Conservation (phyloP, 2,329 filamentous ascomycete genomes). For the Cytospora piceae region DNA sequence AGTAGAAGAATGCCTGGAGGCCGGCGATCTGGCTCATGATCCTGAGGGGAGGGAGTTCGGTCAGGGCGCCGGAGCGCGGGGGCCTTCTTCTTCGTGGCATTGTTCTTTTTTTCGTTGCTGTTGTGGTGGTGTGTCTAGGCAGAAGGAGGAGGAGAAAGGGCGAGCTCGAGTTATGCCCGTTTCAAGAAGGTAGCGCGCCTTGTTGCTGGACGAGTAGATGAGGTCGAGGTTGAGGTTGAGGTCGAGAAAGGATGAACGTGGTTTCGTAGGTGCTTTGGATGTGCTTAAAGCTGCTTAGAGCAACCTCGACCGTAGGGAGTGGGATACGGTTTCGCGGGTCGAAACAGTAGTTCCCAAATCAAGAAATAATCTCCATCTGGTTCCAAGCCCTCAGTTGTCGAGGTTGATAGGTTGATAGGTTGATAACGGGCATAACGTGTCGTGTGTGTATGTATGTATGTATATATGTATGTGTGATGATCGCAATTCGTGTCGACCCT, state of each 20-base stretch:
- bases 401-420: neutral
- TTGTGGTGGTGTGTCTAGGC: neutral
- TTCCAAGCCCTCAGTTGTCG: neutral
- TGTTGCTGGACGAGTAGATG: neutral
- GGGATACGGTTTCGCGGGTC: neutral
- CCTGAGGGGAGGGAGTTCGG: constrained; percentile 63
- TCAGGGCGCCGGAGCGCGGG: constrained; percentile 62
- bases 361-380: neutral
- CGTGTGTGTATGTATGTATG: constrained; percentile 5
- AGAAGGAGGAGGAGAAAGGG: neutral
- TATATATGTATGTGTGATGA: neutral
- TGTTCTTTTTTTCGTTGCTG: neutral
- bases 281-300: neutral
- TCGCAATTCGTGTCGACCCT: neutral
- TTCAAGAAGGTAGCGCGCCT: neutral
- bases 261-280: neutral
- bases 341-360: neutral
- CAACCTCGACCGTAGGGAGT: neutral
- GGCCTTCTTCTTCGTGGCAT: constrained; percentile 62
- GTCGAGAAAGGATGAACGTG: neutral
- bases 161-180: neutral
- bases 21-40: constrained; percentile 63
- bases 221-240: neutral
- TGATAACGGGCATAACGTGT: constrained; percentile 7
- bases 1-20: constrained; percentile 61